A percentile compares a stretch with the other conserved stretches of the same genome.
Evolutionary conservation across 768 basidiomycete genomes (phyloP).

Genomic region (Macrolepiota fuliginosa): DNA sequence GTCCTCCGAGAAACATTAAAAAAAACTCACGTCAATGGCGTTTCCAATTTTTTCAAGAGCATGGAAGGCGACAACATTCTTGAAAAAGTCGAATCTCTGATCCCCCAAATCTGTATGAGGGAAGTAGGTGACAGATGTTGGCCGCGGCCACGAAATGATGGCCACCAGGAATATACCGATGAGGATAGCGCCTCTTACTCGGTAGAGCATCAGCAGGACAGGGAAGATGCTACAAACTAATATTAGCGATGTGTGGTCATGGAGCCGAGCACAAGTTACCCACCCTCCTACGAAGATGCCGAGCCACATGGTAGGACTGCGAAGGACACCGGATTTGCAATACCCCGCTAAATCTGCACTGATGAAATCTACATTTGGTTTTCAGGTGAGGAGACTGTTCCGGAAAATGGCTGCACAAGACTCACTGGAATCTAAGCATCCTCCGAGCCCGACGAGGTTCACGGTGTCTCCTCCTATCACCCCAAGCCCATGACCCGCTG

Average conservation of each 20-base stretch:
- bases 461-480: conserved; percentile 72
- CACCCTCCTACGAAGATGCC: conserved; percentile 84
- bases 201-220: conserved; percentile 78
- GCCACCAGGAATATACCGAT: conserved; percentile 84
- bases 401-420: neutral
- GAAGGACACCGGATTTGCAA: conserved; percentile 64
- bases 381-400: neutral
- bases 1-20: neutral
- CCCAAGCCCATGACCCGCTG: conserved; percentile 67
- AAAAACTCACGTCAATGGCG: conserved; percentile 55
- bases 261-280: conserved; percentile 19
- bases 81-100: conserved; percentile 79
- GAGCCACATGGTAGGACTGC: conserved; percentile 82
- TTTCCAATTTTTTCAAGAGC: conserved; percentile 61
- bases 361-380: conserved; percentile 36
- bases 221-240: conserved; percentile 57
- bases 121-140: conserved; percentile 78
- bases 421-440: conserved; percentile 57
- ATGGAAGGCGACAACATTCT: conserved; percentile 77
- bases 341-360: conserved; percentile 47
- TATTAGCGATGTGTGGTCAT: neutral
- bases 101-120: conserved; percentile 70
- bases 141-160: conserved; percentile 86
- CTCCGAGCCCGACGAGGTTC: conserved; percentile 75
- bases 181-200: conserved; percentile 78